Percentiles rank a stretch among this genome's conserved stretches.
Evolutionary conservation across 1,284 basidiomycete species (phyloP).

Genomic region (Malassezia pachydermatis): DNA sequence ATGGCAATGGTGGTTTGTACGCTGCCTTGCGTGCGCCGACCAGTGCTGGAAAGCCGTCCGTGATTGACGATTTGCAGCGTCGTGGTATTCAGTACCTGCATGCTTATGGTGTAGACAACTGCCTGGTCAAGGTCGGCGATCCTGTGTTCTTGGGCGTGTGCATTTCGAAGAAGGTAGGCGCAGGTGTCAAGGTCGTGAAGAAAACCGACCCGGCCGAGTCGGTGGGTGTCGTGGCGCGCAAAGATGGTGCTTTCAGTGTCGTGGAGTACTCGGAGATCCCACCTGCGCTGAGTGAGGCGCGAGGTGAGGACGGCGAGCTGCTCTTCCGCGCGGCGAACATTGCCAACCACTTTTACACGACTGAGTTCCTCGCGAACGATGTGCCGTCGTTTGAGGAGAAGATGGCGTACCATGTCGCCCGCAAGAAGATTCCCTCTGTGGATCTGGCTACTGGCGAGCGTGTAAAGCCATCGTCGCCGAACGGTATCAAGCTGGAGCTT

Average conservation of each 20-base stretch:
- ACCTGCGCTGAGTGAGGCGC: constrained; percentile 67
- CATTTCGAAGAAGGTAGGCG: constrained; percentile 71
- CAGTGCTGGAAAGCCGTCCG: constrained; percentile 53
- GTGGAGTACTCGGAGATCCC: constrained; percentile 98
- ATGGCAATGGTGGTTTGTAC: constrained; percentile 95
- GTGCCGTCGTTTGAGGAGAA: constrained; percentile 67
- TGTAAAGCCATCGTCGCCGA: constrained; percentile 76
- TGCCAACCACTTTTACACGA: constrained; percentile 96
- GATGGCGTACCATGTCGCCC: constrained; percentile 93
- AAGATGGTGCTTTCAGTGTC: constrained; percentile 72
- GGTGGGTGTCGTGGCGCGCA: constrained; percentile 83
- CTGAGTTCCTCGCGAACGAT: constrained; percentile 68
- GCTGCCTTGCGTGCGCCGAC: constrained; percentile 75
- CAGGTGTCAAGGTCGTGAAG: constrained; percentile 90
- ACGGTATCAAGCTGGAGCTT: constrained; percentile 98
- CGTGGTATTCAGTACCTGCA: constrained; percentile 82
- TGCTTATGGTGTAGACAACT: constrained; percentile 97
- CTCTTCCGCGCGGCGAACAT: constrained; percentile 92
- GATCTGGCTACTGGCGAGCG: constrained; percentile 50
- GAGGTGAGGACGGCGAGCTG: constrained; percentile 59
- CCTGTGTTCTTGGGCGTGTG: constrained; percentile 91
- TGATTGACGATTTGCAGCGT: constrained; percentile 68
- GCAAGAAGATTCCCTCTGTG: constrained; percentile 88
- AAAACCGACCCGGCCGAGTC: constrained; percentile 77
- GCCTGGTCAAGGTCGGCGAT: constrained; percentile 91